Base-by-base conservation (phyloP, 305 asterid genomes). In the Fraxinus velutina region DNA sequence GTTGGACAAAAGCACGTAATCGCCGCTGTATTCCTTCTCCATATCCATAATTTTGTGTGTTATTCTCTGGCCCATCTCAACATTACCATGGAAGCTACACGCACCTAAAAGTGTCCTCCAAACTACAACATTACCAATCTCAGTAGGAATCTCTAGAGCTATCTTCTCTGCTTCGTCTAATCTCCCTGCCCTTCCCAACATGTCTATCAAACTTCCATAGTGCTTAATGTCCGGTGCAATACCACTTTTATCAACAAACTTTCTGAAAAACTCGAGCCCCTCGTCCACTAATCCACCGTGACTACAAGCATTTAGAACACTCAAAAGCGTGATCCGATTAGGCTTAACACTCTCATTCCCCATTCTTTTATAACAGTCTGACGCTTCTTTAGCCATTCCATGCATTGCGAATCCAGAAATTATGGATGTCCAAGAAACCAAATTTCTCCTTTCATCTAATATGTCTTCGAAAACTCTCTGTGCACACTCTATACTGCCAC, bases 61-160 rank as follows among this genome's bases (percentile, higher is more conserved):
- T 29, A 92, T 91, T 80, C 93, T 87, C 90, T 92, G 93, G 0
- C 97, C 98, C 79, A 87, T 83, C 87, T 89, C 92, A 24, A 91
- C 91, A 76, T 94, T 86, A 3, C 93, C 96, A 83, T 93, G 94
- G 74, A 89, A 88, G 70, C 93, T 90, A 85, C 97, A 94, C 64
- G 97, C 93, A 4, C 96, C 98, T 81, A 94, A 86, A 36, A 94
- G 89, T 4, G 94, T 93, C 90, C 98, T 91, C 98, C 97, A 94
- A n/a, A 91, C 76, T 84, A 92, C 92, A 62, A 86, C 93, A 78
- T 86, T 89, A 42, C 84, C 87, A 66, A 73, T 84, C 1, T 84
- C 89, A 80, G 15, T 72, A 22, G 95, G 94, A 55, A 90, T 81
- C 75, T 82, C 81, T 52, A 85, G 57, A 3, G 96, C 94, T 30